Conservation (phyloP, 257 asterid genomes). For the Gynochthodes officinalis region DNA sequence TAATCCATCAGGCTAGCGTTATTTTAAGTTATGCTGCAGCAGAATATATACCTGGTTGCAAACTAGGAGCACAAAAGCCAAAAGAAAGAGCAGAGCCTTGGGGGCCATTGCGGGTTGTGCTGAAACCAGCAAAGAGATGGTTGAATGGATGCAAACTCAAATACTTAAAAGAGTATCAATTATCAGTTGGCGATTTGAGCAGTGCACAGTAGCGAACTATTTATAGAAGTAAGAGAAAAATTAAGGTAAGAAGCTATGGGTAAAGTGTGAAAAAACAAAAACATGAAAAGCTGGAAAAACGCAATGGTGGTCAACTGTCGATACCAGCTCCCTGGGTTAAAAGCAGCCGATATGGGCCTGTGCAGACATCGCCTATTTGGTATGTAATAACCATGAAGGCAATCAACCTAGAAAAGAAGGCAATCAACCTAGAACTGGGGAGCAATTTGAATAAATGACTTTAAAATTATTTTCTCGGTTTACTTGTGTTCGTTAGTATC, state of each 20-base stretch:
- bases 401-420: no score
- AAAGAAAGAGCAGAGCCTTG: constrained; percentile 9
- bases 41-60: constrained; percentile 8
- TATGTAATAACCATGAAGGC: no score
- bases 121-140: background rate
- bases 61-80: constrained; percentile 10
- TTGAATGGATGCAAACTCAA: no score
- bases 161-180: background rate
- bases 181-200: background rate
- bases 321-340: background rate
- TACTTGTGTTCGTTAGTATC: background rate
- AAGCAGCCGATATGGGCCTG: background rate
- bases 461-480: background rate
- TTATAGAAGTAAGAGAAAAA: background rate
- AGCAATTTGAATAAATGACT: no score
- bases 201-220: background rate
- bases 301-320: background rate
- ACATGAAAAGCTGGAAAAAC: constrained; percentile 7
- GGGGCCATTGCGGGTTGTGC: background rate
- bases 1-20: no score
- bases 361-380: no score
- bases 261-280: background rate
- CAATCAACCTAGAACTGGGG: no score
- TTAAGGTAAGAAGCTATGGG: background rate
- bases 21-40: no score